Conservation (phyloP, 192 early-diverging fungal species). For the Podila epigama region DNA sequence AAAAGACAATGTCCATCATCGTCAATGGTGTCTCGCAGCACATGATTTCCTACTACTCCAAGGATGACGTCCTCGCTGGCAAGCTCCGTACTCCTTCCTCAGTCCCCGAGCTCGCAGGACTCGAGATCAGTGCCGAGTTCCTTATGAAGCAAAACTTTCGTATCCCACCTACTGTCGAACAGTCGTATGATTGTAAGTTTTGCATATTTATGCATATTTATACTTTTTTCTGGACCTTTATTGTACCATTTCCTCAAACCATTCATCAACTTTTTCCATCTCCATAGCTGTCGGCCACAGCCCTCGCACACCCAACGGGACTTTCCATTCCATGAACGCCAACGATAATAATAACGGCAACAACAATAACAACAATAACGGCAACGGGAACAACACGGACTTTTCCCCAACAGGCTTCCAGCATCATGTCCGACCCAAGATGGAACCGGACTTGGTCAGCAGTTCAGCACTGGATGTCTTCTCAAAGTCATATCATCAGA, state of each 20-base stretch:
- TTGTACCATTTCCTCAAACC: not conserved
- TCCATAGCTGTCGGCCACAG: slow-evolving; percentile 23
- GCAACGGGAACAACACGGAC: not conserved
- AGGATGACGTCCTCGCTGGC: slow-evolving; percentile 59
- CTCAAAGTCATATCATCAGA: slow-evolving; percentile 23
- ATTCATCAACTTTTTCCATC: not conserved
- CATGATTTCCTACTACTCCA: slow-evolving; percentile 65
- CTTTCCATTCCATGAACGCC: slow-evolving; percentile 12
- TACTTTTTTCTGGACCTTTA: not conserved
- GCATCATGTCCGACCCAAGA: slow-evolving; percentile 26
- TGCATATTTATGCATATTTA: not conserved
- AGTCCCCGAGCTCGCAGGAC: slow-evolving; percentile 54
- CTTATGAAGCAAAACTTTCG: slow-evolving; percentile 67
- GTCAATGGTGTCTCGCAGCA: slow-evolving; percentile 67
- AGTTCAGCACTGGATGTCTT: slow-evolving; percentile 16
- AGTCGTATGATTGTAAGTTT: slow-evolving; percentile 37
- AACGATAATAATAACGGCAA: too few relatives aligned
- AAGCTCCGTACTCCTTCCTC: slow-evolving; percentile 62
- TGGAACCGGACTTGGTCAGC: slow-evolving; percentile 7
- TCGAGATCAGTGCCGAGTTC: slow-evolving; percentile 66
- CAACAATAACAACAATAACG: too few relatives aligned
- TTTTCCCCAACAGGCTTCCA: slow-evolving; percentile 19
- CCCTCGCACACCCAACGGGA: slow-evolving; percentile 29
- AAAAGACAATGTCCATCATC: slow-evolving; percentile 80
- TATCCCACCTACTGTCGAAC: slow-evolving; percentile 57